Conservation (phyloP, 805 yeast species). For the Starmerella floricola region DNA sequence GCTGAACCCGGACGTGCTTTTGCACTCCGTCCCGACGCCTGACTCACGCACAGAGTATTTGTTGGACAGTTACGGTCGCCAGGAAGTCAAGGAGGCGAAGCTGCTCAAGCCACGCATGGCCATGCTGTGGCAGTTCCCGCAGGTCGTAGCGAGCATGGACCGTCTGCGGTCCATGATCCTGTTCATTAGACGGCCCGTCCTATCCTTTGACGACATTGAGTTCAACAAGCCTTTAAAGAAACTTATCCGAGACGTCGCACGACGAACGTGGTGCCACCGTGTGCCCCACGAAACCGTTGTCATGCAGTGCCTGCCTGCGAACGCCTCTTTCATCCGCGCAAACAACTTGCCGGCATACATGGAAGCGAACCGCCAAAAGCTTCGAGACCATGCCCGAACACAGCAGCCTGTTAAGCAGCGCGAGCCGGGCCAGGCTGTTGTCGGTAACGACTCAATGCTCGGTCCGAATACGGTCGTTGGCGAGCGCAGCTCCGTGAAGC, state of each 20-base stretch:
- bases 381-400: constrained; percentile 44
- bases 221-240: constrained; percentile 20
- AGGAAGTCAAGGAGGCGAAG: constrained; percentile 58
- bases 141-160: constrained; percentile 61
- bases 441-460: constrained; percentile 78
- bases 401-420: constrained; percentile 13
- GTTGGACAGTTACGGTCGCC: constrained; percentile 60
- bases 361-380: constrained; percentile 75
- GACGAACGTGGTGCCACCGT: constrained; percentile 84
- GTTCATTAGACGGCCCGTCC: constrained; percentile 45
- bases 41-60: constrained; percentile 28
- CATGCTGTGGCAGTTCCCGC: constrained; percentile 80
- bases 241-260: constrained; percentile 71
- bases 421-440: constrained; percentile 42
- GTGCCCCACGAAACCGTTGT: constrained; percentile 47
- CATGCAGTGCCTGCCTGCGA: constrained; percentile 54
- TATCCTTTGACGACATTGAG: constrained; percentile 36
- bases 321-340: constrained; percentile 51
- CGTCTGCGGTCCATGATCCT: constrained; percentile 63
- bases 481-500: constrained; percentile 75
- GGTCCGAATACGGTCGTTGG: constrained; percentile 59
- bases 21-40: constrained; percentile 28
- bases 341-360: constrained; percentile 70
- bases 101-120: constrained; percentile 69
- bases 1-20: constrained; percentile 51